These are phyloP conservation scores for Amphicarpaea edgeworthii DNA, from an alignment of 306 rosid genomes.

Conservation along the genomic window DNA sequence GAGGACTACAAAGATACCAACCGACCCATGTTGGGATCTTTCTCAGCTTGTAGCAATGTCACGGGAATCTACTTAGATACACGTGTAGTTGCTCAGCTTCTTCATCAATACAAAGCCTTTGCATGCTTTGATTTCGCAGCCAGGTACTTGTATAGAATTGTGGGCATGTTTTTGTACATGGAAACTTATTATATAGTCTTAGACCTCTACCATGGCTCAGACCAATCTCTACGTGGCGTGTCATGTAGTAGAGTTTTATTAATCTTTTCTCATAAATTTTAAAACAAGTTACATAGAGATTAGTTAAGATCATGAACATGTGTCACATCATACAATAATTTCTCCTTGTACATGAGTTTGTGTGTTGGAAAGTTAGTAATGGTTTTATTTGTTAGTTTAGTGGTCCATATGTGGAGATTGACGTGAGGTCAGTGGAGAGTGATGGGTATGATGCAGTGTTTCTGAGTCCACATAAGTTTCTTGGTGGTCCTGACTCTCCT, in stretches of 20 bases:
- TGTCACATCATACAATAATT: not conserved
- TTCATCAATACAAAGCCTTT: constrained; percentile 72
- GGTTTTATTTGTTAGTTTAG: constrained; percentile 45
- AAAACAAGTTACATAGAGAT: constrained; percentile 50
- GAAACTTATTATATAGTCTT: not conserved
- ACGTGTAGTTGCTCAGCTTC: constrained; percentile 68
- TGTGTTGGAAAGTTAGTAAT: not conserved
- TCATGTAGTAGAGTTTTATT: not conserved
- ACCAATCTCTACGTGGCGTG: not conserved
- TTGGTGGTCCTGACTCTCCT: constrained; percentile 87
- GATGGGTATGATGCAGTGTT: constrained; percentile 82
- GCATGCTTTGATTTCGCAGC: constrained; percentile 94
- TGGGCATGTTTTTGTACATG: not conserved
- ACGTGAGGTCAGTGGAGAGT: constrained; percentile 61
- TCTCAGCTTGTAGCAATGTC: constrained; percentile 91
- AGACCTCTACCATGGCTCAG: not conserved
- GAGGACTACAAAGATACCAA: constrained; percentile 53
- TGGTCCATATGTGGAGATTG: constrained; percentile 79
- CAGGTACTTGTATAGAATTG: constrained; percentile 57
- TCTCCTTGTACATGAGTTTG: not conserved
- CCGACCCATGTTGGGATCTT: constrained; percentile 82
- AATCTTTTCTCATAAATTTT: not conserved
- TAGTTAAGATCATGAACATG: not conserved
- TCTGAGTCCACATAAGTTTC: constrained; percentile 81
- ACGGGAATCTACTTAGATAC: constrained; percentile 78